Evolutionary conservation across 2,329 filamentous ascomycete species (phyloP), one percentile per base, ranked within the genome.

Genomic region (Parascedosporium putredinis): DNA sequence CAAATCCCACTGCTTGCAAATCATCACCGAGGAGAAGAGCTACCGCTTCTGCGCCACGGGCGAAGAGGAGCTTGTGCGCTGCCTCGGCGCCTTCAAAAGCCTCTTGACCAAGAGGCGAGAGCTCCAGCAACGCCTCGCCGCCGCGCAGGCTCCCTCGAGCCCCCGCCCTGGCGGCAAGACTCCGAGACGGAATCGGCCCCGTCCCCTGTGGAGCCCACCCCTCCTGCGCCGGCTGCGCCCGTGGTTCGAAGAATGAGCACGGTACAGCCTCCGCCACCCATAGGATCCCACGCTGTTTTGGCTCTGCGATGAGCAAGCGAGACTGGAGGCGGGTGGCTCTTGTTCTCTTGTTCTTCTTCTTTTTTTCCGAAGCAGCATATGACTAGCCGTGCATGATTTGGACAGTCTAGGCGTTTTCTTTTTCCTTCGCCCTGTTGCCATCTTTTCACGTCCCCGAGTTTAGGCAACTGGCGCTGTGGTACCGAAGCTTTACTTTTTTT

Each of bases 21-120:
- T 97, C 58, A 95, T 98, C 60, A 87, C 86, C 31, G 91, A 96
- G 59, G 91, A 97, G 62, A 93, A 88, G 67, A 86, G 78, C 50
- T 87, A 84, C 58, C 78, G 83, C 25, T 85, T 93, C 55, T 87
- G 84, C 60, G 81, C 89, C 0, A 73, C 79, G 18, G 82, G 88
- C 59, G 93, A 98, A 64, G 88, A 96, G 59, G 74, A 77, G 1
- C 70, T 97, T 51, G 82, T 90, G 34, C 84, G 84, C 55, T 95
- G 88, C 69, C 74, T 98, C 1, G 93, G 91, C 2, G 87, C 89
- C 0, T 82, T 96, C 68, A 97, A 97, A 70, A 95, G 89, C 62
- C 68, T 91, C 51, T 68, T 93, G 36, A 78, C 81, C 34, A 88
- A 83, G 69, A 72, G 85, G 50, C 79, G 78, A 56, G 83, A 85